A percentile compares a stretch with the other conserved stretches of the same genome.
Evolutionary conservation across 1,139 yeast species (phyloP).

Genomic region (Wickerhamomyces sp.): DNA sequence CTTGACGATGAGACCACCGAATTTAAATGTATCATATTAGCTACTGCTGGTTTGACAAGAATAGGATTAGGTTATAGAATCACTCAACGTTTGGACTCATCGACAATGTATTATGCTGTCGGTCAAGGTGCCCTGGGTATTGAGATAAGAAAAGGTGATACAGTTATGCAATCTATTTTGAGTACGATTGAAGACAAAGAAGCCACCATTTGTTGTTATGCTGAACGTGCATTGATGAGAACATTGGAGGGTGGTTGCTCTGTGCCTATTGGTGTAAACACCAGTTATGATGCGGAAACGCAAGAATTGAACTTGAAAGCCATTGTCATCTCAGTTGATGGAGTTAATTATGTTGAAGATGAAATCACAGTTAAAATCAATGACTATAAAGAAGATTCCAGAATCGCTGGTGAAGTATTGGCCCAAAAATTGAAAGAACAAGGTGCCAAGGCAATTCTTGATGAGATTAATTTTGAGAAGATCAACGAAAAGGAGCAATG

Average conservation of each 20-base stretch:
- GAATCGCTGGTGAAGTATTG: constrained; percentile 60
- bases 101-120: constrained; percentile 92
- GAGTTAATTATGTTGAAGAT: constrained; percentile 57
- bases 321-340: constrained; percentile 83
- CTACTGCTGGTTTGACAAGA: constrained; percentile 87
- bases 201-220: constrained; percentile 75
- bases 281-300: constrained; percentile 45
- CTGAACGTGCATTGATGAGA: constrained; percentile 86
- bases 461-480: constrained; percentile 69
- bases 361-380: constrained; percentile 22
- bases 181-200: constrained; percentile 59
- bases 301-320: constrained; percentile 53
- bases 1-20: constrained; percentile 67
- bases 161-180: constrained; percentile 52
- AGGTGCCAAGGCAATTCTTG: constrained; percentile 84
- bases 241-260: constrained; percentile 96
- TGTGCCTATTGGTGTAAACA: constrained; percentile 89
- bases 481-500: constrained; percentile 33
- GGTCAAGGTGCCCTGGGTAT: constrained; percentile 98
- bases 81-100: constrained; percentile 61
- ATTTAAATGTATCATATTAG: constrained; percentile 76
- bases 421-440: constrained; percentile 63
- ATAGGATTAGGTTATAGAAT: constrained; percentile 70
- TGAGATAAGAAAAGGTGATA: constrained; percentile 75
- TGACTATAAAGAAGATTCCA: constrained; percentile 54